Evolutionary conservation across 768 basidiomycete species (phyloP).

Genomic region (Xerocomus spinulosus): DNA sequence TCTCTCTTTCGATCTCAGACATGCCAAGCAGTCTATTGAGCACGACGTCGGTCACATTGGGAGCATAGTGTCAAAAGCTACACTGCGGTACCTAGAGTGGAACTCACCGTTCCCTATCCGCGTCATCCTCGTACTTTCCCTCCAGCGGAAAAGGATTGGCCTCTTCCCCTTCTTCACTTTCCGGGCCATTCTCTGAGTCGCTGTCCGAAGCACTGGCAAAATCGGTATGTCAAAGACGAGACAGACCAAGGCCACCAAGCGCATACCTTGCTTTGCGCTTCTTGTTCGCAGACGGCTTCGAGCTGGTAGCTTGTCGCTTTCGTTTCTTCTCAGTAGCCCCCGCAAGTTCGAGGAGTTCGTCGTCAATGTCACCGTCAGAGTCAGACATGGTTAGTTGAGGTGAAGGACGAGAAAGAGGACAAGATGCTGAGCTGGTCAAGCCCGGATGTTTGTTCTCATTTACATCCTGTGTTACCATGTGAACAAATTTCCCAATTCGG

Average conservation of each 20-base stretch:
- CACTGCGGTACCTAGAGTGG: constrained; percentile 21
- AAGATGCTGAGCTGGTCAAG: neutral
- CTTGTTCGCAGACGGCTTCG: constrained; percentile 47
- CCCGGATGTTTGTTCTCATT: constrained; percentile 19
- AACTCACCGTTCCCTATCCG: constrained; percentile 75
- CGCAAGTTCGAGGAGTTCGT: constrained; percentile 79
- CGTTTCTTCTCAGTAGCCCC: constrained; percentile 66
- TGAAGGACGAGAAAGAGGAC: constrained; percentile 1
- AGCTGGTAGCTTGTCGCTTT: constrained; percentile 47
- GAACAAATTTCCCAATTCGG: neutral
- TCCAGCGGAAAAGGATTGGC: constrained; percentile 83
- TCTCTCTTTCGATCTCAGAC: constrained; percentile 88
- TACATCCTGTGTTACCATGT: constrained; percentile 15
- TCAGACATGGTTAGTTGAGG: constrained; percentile 39
- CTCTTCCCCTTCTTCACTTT: constrained; percentile 58
- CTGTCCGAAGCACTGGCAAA: constrained; percentile 37
- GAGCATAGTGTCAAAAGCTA: constrained; percentile 24
- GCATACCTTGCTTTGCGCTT: constrained; percentile 72
- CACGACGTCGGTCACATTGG: constrained; percentile 6
- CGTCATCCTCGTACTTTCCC: constrained; percentile 84
- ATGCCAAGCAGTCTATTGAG: constrained; percentile 62
- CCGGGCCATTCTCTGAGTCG: constrained; percentile 50
- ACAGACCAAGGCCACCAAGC: constrained; percentile 6
- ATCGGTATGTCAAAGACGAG: neutral
- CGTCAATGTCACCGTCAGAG: constrained; percentile 49